Evolutionary conservation across 805 yeast species (phyloP).

Genomic region (Wickerhamia fluorescens): DNA sequence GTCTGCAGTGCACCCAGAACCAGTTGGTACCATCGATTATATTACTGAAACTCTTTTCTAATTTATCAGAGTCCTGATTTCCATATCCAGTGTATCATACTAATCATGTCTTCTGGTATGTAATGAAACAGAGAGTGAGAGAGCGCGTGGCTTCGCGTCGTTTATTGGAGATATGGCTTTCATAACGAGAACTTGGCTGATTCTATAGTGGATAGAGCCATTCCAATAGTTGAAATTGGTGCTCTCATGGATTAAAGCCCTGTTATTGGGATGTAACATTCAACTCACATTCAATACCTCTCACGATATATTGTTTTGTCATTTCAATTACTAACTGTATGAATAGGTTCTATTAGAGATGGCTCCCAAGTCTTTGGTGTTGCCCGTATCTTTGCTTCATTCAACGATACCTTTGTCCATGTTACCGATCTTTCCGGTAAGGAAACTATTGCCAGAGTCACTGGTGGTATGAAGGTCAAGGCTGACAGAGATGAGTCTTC

Average conservation of each 20-base stretch:
- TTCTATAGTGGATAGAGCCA: too few relatives aligned
- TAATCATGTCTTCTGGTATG: slow-evolving; percentile 14
- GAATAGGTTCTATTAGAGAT: slow-evolving; percentile 58
- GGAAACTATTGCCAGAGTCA: slow-evolving; percentile 99
- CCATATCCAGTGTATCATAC: slow-evolving; percentile 8
- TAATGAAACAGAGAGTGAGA: too few relatives aligned
- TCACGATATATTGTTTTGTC: slow-evolving; percentile 1
- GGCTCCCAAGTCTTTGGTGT: slow-evolving; percentile 99
- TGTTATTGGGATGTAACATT: too few relatives aligned
- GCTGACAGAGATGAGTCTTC: slow-evolving; percentile 99
- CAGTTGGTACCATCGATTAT: too few relatives aligned
- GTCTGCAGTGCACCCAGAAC: too few relatives aligned
- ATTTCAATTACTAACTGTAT: slow-evolving; percentile 14
- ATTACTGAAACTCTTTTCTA: slow-evolving; percentile 3
- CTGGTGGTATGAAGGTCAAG: slow-evolving; percentile 99
- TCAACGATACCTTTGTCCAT: slow-evolving; percentile 99
- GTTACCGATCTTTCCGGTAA: slow-evolving; percentile 99
- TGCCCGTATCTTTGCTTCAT: slow-evolving; percentile 99
- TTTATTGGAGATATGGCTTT: too few relatives aligned
- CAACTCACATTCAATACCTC: background rate
- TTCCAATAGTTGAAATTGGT: too few relatives aligned
- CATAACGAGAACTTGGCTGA: too few relatives aligned
- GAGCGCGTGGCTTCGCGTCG: too few relatives aligned
- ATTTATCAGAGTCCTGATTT: slow-evolving; percentile 2
- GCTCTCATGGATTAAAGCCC: too few relatives aligned